Percentiles rank a stretch among this genome's conserved stretches.
Evolutionary conservation across 306 rosid species (phyloP).

Genomic region (Pachyrhizus erosus): DNA sequence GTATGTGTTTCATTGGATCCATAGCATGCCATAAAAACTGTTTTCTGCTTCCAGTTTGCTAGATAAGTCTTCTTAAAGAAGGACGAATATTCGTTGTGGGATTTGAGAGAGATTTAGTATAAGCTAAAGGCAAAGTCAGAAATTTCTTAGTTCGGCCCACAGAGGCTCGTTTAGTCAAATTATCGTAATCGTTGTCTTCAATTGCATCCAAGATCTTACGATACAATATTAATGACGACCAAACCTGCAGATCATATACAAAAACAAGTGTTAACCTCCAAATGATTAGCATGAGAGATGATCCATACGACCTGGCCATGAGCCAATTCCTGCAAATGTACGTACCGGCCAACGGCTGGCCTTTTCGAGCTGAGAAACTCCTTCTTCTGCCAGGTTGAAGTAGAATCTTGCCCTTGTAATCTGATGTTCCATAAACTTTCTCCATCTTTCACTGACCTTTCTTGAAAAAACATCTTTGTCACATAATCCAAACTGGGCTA

Average conservation of each 20-base stretch:
- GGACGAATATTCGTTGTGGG: conserved; percentile 9
- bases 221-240: conserved; percentile 80
- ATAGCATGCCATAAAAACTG: neutral
- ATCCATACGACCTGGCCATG: neutral
- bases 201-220: conserved; percentile 79
- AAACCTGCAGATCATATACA: conserved; percentile 63
- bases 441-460: conserved; percentile 69
- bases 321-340: too few species aligned
- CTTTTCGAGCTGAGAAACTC: conserved; percentile 86
- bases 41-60: too few species aligned
- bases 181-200: conserved; percentile 78
- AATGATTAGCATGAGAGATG: neutral
- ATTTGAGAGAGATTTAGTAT: conserved; percentile 64
- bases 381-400: conserved; percentile 76
- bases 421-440: conserved; percentile 84
- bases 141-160: conserved; percentile 74
- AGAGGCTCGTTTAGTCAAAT: conserved; percentile 77
- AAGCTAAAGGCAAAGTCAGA: conserved; percentile 72
- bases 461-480: conserved; percentile 69
- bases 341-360: conserved; percentile 94
- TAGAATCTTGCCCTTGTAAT: conserved; percentile 82
- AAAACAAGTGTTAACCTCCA: neutral
- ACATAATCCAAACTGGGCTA: conserved; percentile 72
- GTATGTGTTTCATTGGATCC: neutral
- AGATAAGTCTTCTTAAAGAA: conserved; percentile 24